Percentiles rank a stretch among this genome's conserved stretches.
Conservation (phyloP, 495 filamentous ascomycete genomes). For the Aspergillus hancockii region DNA sequence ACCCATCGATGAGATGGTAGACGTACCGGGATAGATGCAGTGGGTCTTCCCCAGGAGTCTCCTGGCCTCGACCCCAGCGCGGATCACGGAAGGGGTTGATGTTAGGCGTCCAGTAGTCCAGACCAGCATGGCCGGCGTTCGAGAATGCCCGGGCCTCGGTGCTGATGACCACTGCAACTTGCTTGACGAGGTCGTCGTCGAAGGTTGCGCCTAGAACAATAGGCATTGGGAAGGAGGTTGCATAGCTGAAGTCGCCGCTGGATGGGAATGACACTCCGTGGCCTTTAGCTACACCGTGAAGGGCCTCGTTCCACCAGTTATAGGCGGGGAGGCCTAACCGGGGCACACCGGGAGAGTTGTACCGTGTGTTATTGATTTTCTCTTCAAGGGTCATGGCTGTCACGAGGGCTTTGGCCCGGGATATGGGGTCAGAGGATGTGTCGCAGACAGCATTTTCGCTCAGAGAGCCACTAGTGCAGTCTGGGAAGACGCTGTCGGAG, state of each 20-base stretch:
- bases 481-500: constrained; percentile 2
- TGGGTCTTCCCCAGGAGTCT: constrained; percentile 60
- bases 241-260: constrained; percentile 48
- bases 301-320: constrained; percentile 48
- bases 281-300: constrained; percentile 54
- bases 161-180: constrained; percentile 52
- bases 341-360: constrained; percentile 47
- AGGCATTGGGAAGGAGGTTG: constrained; percentile 57
- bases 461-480: constrained; percentile 15
- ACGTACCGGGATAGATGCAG: constrained; percentile 54
- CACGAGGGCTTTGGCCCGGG: constrained; percentile 36
- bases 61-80: constrained; percentile 55
- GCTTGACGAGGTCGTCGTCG: constrained; percentile 51
- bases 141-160: constrained; percentile 61
- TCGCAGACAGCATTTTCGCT: constrained; percentile 35
- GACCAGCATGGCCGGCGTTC: constrained; percentile 50
- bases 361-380: constrained; percentile 52
- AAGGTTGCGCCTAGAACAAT: constrained; percentile 57
- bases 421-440: constrained; percentile 30
- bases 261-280: constrained; percentile 49
- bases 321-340: constrained; percentile 52
- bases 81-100: constrained; percentile 63
- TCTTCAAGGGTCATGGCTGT: constrained; percentile 39
- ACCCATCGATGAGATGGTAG: constrained; percentile 49
- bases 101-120: constrained; percentile 64